Evolutionary conservation across 2,329 filamentous ascomycete genomes (phyloP).

Genomic region (Xylariaceae sp.): DNA sequence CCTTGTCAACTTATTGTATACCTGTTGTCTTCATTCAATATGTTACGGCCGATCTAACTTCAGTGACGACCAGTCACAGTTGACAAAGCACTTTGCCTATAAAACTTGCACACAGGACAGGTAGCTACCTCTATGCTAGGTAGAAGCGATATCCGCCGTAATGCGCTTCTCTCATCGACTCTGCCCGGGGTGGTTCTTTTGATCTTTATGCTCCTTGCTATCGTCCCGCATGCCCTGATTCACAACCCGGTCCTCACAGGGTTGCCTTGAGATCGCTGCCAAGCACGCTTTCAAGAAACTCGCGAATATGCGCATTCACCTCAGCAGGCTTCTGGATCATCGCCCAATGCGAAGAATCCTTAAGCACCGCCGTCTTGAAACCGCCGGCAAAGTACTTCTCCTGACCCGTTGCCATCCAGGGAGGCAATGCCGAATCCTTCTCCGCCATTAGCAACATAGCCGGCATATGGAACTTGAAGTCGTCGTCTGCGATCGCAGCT

Average conservation of each 20-base stretch:
- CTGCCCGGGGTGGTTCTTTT: too few species aligned
- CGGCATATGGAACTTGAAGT: conserved; percentile 58
- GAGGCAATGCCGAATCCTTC: conserved; percentile 67
- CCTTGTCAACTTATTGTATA: too few species aligned
- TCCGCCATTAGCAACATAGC: conserved; percentile 71
- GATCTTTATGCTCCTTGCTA: not conserved
- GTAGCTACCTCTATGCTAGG: too few species aligned
- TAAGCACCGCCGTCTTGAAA: conserved; percentile 57
- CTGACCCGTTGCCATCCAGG: conserved; percentile 69
- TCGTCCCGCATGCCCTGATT: not conserved
- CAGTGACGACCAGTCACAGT: too few species aligned
- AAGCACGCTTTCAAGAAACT: conserved; percentile 60
- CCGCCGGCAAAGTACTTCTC: conserved; percentile 58
- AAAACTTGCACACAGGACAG: too few species aligned
- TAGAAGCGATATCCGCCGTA: too few species aligned
- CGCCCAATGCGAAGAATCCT: conserved; percentile 72
- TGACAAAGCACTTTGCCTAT: too few species aligned
- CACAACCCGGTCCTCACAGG: conserved; percentile 30
- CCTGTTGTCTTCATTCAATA: too few species aligned
- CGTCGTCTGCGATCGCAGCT: conserved; percentile 53
- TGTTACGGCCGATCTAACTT: too few species aligned
- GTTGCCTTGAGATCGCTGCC: conserved; percentile 35
- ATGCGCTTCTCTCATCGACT: too few species aligned
- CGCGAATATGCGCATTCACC: conserved; percentile 63
- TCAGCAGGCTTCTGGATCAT: conserved; percentile 67